These are phyloP conservation scores for Nicotiana obtusifolia DNA, from an alignment of 257 asterid species.

Conservation along the genomic window DNA sequence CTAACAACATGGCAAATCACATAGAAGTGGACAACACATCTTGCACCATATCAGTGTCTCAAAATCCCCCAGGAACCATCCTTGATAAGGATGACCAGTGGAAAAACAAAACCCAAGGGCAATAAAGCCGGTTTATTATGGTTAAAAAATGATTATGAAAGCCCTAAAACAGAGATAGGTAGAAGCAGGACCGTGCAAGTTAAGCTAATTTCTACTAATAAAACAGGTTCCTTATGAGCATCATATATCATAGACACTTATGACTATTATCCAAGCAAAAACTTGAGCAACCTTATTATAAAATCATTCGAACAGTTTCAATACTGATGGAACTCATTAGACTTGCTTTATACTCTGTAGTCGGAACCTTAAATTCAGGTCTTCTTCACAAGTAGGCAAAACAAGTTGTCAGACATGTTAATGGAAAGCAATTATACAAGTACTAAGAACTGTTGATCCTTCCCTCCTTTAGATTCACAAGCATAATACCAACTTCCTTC, in stretches of 20 bases:
- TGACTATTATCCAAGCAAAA: not conserved
- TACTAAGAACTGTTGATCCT: too few relatives aligned
- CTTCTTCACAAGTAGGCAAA: not conserved
- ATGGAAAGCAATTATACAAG: not conserved
- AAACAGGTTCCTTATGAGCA: not conserved
- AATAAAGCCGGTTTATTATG: not conserved
- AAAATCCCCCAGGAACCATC: not conserved
- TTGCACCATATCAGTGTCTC: not conserved
- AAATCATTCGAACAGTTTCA: not conserved
- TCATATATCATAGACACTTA: not conserved
- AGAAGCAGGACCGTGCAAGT: not conserved
- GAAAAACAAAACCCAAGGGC: not conserved
- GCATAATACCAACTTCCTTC: not conserved
- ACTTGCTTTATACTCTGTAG: not conserved
- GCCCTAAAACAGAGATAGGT: not conserved
- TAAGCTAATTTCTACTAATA: not conserved
- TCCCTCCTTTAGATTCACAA: not conserved
- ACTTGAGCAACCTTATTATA: not conserved
- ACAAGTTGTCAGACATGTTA: not conserved
- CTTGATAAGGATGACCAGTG: not conserved
- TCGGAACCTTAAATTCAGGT: not conserved
- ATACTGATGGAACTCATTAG: not conserved
- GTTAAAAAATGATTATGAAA: not conserved
- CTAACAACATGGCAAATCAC: not conserved
- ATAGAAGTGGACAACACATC: not conserved